A percentile compares a stretch with the other conserved stretches of the same genome.
These are phyloP conservation scores for Diplodia corticola DNA, from an alignment of 2,329 filamentous ascomycete genomes.

Conservation along the genomic window DNA sequence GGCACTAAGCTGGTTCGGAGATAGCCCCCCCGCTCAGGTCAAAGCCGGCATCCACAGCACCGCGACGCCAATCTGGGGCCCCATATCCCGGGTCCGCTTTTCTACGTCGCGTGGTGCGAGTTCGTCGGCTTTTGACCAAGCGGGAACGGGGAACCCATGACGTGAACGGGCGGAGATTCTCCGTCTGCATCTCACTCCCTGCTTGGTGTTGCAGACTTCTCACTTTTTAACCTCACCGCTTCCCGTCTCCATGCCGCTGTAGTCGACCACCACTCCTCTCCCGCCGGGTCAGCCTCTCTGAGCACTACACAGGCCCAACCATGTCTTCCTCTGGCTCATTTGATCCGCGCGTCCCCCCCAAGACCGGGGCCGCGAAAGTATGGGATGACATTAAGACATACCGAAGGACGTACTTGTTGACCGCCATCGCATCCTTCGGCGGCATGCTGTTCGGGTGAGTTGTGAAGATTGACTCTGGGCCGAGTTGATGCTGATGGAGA, in stretches of 20 bases:
- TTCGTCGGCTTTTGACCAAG: constrained; percentile 9
- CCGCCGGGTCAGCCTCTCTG: background rate
- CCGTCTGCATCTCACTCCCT: constrained; percentile 9
- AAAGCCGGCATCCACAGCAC: background rate
- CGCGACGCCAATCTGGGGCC: constrained; percentile 11
- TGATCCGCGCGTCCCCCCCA: background rate
- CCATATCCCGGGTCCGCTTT: constrained; percentile 14
- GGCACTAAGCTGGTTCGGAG: constrained; percentile 1
- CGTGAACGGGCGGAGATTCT: constrained; percentile 14
- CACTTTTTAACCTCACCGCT: constrained; percentile 7
- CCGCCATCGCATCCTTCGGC: constrained; percentile 46
- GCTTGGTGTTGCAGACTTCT: constrained; percentile 1
- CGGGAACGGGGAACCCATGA: constrained; percentile 4
- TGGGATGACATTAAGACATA: constrained; percentile 41
- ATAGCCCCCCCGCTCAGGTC: constrained; percentile 9
- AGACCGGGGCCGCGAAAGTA: constrained; percentile 1
- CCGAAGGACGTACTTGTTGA: constrained; percentile 43
- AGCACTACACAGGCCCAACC: background rate
- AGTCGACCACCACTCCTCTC: background rate
- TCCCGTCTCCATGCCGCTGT: background rate
- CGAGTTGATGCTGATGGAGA: background rate
- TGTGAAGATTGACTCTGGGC: constrained; percentile 25
- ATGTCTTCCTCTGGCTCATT: background rate
- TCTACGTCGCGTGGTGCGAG: constrained; percentile 9
- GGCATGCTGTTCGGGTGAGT: constrained; percentile 36